Evolutionary conservation across 1,139 yeast genomes (phyloP), one percentile per base, ranked within the genome.

Genomic region (Lizanozyma gosingica): DNA sequence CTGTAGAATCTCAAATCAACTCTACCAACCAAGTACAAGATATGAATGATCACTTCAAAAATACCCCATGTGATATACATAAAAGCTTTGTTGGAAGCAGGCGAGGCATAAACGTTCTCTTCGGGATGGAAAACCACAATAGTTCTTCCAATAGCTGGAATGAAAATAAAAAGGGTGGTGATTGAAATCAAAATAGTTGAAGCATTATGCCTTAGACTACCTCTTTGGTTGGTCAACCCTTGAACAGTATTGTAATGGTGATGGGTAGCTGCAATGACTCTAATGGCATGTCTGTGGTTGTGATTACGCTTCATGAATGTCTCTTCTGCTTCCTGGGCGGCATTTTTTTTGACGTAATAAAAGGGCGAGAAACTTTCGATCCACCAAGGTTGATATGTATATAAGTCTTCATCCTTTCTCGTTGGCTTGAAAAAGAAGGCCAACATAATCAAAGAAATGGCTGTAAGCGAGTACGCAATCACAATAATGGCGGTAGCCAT

Each of bases 321-420:
- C 33, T 61, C 65, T 48, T 67, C 79, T n/a, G 82, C 83, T 35
- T 60, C 59, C 37, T 55, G 59, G 3, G 69, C 63, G 27, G 80
- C 74, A 51, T 66, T 63, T 36, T 65, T 68, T 47, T 65, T 65
- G 17, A 77, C 79, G 56, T 68, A 80, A 56, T 80, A 80, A 36
- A 65, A 60, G 14, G 80, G 70, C 15, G 63, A 54, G 50, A 81
- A 80, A 2, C 78, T 71, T 54, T 80, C 80, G 52, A 83, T 78
- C 94, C 94, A 83, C 73, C 82, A 80, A 34, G 94, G 86, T 57
- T 83, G 92, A 54, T 77, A 77, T 15, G 86, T 79, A 49, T 71
- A 66, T 36, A 78, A 62, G 39, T 63, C 59, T 50, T 71, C 75
- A 53, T 79, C 82, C 45, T 67, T 67, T 37, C 59, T 50, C 14